Conservation (phyloP, 768 basidiomycete species). For the Rossbeevera mucosa region DNA sequence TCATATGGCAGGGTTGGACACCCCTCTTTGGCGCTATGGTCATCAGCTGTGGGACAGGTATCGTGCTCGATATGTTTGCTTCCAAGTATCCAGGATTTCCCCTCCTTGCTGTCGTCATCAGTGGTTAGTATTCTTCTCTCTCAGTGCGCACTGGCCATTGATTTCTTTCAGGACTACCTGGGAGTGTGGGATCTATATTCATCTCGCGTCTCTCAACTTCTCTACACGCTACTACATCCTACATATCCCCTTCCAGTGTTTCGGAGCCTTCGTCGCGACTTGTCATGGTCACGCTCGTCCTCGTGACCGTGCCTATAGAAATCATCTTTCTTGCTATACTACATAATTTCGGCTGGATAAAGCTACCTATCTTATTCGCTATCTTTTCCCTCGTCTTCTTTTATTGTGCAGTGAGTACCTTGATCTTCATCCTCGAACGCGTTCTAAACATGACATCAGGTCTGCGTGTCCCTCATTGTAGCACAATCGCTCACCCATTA, state of each 20-base stretch:
- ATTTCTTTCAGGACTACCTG: slow-evolving; percentile 61
- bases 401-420: slow-evolving; percentile 62
- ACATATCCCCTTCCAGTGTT: slow-evolving; percentile 2
- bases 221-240: slow-evolving; percentile 50
- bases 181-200: slow-evolving; percentile 85
- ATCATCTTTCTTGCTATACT: slow-evolving; percentile 68
- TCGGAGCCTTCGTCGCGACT: slow-evolving; percentile 40
- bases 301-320: slow-evolving; percentile 78
- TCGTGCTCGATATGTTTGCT: slow-evolving; percentile 88
- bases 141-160: background rate
- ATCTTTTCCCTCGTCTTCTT: slow-evolving; percentile 65
- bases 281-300: slow-evolving; percentile 64
- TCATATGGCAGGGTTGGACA: slow-evolving; percentile 83
- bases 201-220: slow-evolving; percentile 88
- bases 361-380: slow-evolving; percentile 65
- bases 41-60: slow-evolving; percentile 83
- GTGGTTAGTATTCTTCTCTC: slow-evolving; percentile 46
- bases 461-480: slow-evolving; percentile 60
- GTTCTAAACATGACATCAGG: slow-evolving; percentile 41
- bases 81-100: slow-evolving; percentile 85
- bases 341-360: slow-evolving; percentile 70
- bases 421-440: background rate
- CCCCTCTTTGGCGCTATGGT: slow-evolving; percentile 89
- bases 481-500: slow-evolving; percentile 66
- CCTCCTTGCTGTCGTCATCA: slow-evolving; percentile 81